phyloP scores from a whole-genome alignment of 1,284 basidiomycete genomes.

The Papiliotrema nemorosa region DNA sequence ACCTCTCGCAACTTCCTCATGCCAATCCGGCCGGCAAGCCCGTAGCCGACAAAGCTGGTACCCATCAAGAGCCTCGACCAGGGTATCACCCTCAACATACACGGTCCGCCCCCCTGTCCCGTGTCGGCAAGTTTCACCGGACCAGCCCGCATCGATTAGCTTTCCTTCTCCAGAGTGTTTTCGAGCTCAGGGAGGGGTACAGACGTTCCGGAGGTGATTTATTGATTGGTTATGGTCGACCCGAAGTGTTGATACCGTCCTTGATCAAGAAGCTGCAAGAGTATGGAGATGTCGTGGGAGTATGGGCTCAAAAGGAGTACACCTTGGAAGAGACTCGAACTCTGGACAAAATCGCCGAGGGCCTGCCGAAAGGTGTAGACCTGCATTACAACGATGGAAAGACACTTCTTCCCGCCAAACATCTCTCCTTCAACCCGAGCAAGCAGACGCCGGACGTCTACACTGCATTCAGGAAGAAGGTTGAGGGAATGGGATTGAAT shows the following conservation, averaged over 20 bases:
- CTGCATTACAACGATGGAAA: constrained; percentile 40
- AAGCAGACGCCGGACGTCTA: constrained; percentile 53
- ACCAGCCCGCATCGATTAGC: constrained; percentile 48
- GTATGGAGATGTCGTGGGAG: constrained; percentile 49
- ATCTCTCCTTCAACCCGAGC: constrained; percentile 50
- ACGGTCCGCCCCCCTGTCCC: constrained; percentile 37
- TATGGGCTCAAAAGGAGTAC: constrained; percentile 47
- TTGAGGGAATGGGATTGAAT: constrained; percentile 49
- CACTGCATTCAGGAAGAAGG: constrained; percentile 53
- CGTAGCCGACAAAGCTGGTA: neutral
- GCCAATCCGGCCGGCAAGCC: neutral
- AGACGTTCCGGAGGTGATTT: constrained; percentile 51
- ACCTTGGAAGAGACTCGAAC: constrained; percentile 14
- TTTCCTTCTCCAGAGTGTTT: constrained; percentile 55
- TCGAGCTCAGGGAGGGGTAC: constrained; percentile 51
- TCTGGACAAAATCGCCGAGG: constrained; percentile 16
- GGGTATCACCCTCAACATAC: constrained; percentile 14
- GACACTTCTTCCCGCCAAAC: constrained; percentile 46
- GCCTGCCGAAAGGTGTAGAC: constrained; percentile 8
- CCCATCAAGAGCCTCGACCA: constrained; percentile 11
- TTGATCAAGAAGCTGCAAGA: constrained; percentile 46
- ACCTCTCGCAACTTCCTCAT: constrained; percentile 50
- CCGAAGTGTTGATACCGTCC: constrained; percentile 49
- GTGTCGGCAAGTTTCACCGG: constrained; percentile 54
- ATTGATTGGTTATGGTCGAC: constrained; percentile 53